phyloP scores from a whole-genome alignment of 225 moss, liverwort and hornwort genomes.

The Neckera pumila region DNA sequence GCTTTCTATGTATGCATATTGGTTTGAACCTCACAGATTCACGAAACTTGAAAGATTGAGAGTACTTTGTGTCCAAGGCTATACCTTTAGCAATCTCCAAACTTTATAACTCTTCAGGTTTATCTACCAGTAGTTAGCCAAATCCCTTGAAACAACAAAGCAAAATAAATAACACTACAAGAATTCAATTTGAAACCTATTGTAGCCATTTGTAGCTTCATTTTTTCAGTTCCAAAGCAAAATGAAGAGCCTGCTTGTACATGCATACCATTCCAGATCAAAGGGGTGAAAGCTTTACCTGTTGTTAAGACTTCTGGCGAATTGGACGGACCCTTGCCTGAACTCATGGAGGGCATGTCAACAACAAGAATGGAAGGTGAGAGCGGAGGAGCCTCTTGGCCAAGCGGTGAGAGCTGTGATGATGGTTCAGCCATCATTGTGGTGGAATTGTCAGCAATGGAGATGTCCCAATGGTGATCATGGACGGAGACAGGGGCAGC shows the following conservation, averaged over 20 bases:
- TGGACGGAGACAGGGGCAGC: too few relatives aligned
- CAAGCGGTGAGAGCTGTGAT: not conserved
- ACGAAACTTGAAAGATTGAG: not conserved
- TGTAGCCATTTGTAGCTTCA: not conserved
- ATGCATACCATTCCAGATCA: not conserved
- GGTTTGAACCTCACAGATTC: not conserved
- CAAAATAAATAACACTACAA: not conserved
- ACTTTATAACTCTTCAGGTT: not conserved
- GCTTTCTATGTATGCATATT: not conserved
- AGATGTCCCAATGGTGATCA: not conserved
- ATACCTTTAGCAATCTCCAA: not conserved
- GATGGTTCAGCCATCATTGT: not conserved
- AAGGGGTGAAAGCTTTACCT: not conserved
- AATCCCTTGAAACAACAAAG: not conserved
- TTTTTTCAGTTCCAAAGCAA: not conserved
- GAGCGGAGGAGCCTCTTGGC: not conserved
- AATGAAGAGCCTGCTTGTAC: not conserved
- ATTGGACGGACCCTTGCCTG: not conserved
- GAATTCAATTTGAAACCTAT: not conserved
- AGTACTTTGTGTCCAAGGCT: not conserved
- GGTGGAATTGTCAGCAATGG: not conserved
- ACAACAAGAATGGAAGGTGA: not conserved
- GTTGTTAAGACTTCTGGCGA: not conserved
- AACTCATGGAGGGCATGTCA: not conserved
- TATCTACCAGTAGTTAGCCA: not conserved